Conservation (phyloP, 371 early-diverging fungal genomes). For the Mortierella sp. region DNA sequence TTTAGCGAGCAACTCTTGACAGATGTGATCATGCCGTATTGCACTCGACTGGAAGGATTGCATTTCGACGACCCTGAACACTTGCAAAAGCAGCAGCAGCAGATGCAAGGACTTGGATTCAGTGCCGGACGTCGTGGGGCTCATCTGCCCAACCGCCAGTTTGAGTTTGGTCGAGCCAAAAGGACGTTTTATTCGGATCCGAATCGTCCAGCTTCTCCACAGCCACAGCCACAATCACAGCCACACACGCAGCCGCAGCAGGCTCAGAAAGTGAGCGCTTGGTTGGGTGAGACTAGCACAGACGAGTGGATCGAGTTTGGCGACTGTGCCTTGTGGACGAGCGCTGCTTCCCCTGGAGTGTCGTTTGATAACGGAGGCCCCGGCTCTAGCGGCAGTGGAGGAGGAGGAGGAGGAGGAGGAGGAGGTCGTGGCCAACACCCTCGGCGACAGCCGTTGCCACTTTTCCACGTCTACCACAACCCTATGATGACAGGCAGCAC, state of each 20-base stretch:
- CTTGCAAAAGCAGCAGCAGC: constrained; percentile 30
- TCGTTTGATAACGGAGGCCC: constrained; percentile 34
- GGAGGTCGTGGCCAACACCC: constrained; percentile 11
- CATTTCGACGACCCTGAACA: constrained; percentile 42
- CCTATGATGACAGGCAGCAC: constrained; percentile 2
- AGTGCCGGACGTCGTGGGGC: constrained; percentile 31
- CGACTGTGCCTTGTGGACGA: constrained; percentile 46
- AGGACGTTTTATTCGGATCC: constrained; percentile 26
- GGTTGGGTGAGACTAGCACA: constrained; percentile 46
- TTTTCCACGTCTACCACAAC: constrained; percentile 24
- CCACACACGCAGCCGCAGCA: not conserved
- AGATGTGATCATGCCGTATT: constrained; percentile 29
- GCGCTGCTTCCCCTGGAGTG: constrained; percentile 23
- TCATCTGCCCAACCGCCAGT: constrained; percentile 18
- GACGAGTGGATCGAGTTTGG: constrained; percentile 41
- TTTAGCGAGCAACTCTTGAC: constrained; percentile 32
- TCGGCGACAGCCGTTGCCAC: constrained; percentile 14
- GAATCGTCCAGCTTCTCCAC: not conserved
- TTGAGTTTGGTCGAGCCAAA: constrained; percentile 34
- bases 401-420: too few relatives aligned
- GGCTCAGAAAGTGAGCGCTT: constrained; percentile 32
- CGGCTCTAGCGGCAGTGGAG: not conserved
- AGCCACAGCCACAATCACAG: not conserved
- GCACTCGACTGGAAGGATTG: constrained; percentile 27
- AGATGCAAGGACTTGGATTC: constrained; percentile 34